phyloP scores from a whole-genome alignment of 345 rosid species.

The Eucalyptus albens region DNA sequence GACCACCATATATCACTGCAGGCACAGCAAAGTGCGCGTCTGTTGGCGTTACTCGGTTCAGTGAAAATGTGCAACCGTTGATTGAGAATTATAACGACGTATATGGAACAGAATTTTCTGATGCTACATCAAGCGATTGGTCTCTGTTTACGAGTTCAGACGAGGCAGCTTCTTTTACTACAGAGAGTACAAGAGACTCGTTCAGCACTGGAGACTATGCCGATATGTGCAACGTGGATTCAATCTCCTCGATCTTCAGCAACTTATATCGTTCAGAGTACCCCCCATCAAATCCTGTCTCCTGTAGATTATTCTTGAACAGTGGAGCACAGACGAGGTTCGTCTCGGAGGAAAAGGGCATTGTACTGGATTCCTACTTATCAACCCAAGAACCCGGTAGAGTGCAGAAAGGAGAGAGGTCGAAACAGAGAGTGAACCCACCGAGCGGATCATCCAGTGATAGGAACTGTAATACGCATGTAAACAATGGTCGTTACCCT shows the following conservation, averaged over 20 bases:
- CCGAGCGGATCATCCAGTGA: slow-evolving; percentile 1
- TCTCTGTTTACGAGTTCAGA: slow-evolving; percentile 87
- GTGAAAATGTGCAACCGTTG: background rate
- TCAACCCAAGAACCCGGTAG: slow-evolving; percentile 6
- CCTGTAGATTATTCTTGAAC: slow-evolving; percentile 45
- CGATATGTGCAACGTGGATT: slow-evolving; percentile 33
- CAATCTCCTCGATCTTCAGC: slow-evolving; percentile 41
- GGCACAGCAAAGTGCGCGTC: background rate
- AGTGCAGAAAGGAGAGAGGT: background rate
- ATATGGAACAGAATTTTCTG: slow-evolving; percentile 23
- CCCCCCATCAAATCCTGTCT: slow-evolving; percentile 27
- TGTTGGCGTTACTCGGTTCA: slow-evolving; percentile 4
- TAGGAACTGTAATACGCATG: slow-evolving; percentile 20
- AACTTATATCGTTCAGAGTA: slow-evolving; percentile 22
- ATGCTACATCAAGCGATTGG: slow-evolving; percentile 71
- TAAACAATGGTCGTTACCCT: slow-evolving; percentile 27
- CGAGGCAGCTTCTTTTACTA: slow-evolving; percentile 69
- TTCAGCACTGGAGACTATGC: slow-evolving; percentile 62
- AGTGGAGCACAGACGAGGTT: slow-evolving; percentile 39
- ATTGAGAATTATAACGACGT: slow-evolving; percentile 9
- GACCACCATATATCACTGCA: background rate
- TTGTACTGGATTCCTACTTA: slow-evolving; percentile 19
- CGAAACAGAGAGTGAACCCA: slow-evolving; percentile 6
- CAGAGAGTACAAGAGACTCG: slow-evolving; percentile 85
- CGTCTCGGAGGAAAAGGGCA: slow-evolving; percentile 27